Conservation (phyloP, 202 grass and related monocot species). For the Hordeum pubiflorum region DNA sequence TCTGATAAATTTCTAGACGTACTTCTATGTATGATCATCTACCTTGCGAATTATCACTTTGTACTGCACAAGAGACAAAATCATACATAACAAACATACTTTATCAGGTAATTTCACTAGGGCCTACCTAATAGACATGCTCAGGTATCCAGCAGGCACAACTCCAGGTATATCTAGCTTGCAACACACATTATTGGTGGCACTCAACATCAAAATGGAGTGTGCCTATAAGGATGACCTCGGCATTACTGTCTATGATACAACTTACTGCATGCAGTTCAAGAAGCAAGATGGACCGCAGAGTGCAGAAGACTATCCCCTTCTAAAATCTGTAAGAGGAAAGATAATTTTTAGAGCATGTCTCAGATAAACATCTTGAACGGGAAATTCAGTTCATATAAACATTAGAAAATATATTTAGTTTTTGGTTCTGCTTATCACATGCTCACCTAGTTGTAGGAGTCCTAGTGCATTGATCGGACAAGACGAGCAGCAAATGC, state of each 20-base stretch:
- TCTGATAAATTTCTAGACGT: background rate
- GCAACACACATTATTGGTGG: background rate
- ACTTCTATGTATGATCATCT: background rate
- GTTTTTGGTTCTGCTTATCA: background rate
- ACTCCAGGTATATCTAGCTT: constrained; percentile 12
- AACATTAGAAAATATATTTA: background rate
- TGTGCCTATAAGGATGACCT: background rate
- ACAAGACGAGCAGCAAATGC: constrained; percentile 85
- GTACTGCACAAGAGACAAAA: constrained; percentile 1
- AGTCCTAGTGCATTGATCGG: constrained; percentile 31
- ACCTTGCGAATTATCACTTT: background rate
- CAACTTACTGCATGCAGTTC: constrained; percentile 3
- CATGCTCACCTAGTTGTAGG: constrained; percentile 23
- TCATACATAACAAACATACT: background rate
- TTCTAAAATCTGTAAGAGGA: constrained; percentile 9
- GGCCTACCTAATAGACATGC: constrained; percentile 10
- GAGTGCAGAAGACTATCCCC: background rate
- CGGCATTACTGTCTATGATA: background rate
- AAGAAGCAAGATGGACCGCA: background rate
- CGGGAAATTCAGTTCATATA: background rate
- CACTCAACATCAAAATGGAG: background rate
- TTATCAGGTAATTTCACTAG: background rate
- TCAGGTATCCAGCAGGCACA: background rate
- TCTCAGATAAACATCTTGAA: constrained; percentile 5
- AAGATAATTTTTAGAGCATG: background rate